These are phyloP conservation scores for Colletotrichum costaricense DNA, from an alignment of 2,329 filamentous ascomycete species.

Conservation along the genomic window DNA sequence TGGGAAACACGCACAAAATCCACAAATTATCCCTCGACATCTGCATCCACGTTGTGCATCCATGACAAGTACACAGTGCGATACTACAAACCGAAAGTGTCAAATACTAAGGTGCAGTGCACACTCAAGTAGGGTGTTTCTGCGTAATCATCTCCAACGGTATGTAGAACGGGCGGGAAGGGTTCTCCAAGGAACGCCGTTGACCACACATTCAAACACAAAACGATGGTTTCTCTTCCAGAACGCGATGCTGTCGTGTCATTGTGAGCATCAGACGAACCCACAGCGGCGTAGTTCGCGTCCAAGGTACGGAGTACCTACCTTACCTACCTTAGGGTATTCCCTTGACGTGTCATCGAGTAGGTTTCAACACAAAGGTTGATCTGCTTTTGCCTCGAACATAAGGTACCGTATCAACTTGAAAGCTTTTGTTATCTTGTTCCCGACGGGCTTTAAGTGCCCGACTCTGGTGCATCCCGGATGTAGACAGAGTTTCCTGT, in stretches of 20 bases:
- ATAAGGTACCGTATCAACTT: constrained; percentile 9
- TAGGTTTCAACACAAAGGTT: constrained; percentile 8
- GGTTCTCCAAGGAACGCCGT: neutral
- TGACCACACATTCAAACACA: too few species aligned
- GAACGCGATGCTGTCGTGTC: neutral
- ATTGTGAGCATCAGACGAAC: constrained; percentile 30
- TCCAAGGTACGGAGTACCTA: neutral
- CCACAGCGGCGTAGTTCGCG: neutral
- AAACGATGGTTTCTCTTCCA: neutral
- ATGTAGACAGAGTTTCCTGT: too few species aligned
- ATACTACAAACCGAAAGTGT: neutral
- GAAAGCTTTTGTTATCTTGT: neutral
- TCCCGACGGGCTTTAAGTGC: too few species aligned
- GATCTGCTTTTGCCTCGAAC: constrained; percentile 7
- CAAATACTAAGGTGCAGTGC: too few species aligned
- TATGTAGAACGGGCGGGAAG: neutral
- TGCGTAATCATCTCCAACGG: neutral
- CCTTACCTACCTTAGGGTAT: too few species aligned
- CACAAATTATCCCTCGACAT: constrained; percentile 25
- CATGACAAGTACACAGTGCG: constrained; percentile 30
- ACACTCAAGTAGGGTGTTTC: too few species aligned
- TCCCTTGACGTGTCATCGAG: neutral
- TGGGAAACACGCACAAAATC: constrained; percentile 30
- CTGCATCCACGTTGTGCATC: constrained; percentile 14
- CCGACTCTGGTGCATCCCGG: too few species aligned